Base-by-base conservation (phyloP, 805 yeast genomes). In the Ogataea trehaloabstinens region DNA sequence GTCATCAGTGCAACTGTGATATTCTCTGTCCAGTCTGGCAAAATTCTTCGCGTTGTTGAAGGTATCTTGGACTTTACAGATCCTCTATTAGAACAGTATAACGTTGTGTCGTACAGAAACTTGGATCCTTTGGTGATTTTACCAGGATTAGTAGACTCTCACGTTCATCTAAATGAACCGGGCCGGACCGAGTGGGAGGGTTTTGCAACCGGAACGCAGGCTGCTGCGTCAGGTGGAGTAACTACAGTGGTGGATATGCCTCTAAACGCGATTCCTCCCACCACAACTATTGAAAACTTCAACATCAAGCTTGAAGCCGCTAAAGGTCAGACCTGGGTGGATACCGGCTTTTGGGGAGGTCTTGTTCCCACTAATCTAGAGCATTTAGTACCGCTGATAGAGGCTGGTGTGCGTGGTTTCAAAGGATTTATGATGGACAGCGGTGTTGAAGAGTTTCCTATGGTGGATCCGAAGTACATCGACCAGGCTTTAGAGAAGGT, bases 131-230 rank as follows among this genome's bases (percentile, higher is more conserved):
- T 67, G 16, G 76, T 75, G 22, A 72, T 90, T 10, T 67, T 91
- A 68, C 97, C 98, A 0, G 98, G 98, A 0, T 71, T 90, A 21
- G 95, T 90, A 4, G 98, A 90, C 56, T 76, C 95, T 4, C 98
- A 90, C 60, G 98, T 90, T 19, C 98, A 90, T 56, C 67, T 90
- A 51, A 91, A 91, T 60, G 98, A 91, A 55, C 97, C 98, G 0
- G 98, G 98, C n/a, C 70, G 97, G 51, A 90, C 97, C 1, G 96
- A 89, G 46, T 90, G 98, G 98, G 98, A 90, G 63, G 98, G 98
- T 2, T 90, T 91, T 59, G 95, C 81, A n/a, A 84, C 95, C 0
- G 98, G 98, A 0, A 90, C 98, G 0, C 82, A 82, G 57, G 85
- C 96, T 2, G 97, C 97, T 0, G 95, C 95, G 0, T 73, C 90